Conservation (phyloP, 768 basidiomycete species). For the Boletus eberwhitei region DNA sequence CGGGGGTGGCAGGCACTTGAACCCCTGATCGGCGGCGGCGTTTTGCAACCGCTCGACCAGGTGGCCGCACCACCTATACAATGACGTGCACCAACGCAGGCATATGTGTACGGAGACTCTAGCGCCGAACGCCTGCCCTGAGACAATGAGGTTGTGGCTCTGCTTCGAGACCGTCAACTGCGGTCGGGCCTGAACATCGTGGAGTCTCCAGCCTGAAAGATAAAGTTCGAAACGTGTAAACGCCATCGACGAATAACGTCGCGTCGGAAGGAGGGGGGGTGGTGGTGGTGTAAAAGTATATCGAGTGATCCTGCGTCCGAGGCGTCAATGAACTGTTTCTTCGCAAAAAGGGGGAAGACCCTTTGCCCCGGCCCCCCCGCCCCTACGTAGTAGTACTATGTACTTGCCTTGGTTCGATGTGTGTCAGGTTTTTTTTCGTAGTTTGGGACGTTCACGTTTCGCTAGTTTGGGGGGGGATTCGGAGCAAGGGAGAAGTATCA, state of each 20-base stretch:
- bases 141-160: constrained; percentile 21
- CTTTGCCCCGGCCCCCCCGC: too few species aligned
- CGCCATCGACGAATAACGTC: constrained; percentile 9
- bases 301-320: not conserved
- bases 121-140: constrained; percentile 26
- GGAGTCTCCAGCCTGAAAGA: constrained; percentile 20
- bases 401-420: not conserved
- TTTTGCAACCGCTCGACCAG: constrained; percentile 2
- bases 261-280: not conserved
- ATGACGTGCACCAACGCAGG: constrained; percentile 25
- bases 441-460: not conserved
- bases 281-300: too few species aligned
- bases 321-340: not conserved
- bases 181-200: constrained; percentile 19
- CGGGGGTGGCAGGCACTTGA: not conserved
- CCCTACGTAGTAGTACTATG: not conserved
- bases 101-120: constrained; percentile 19
- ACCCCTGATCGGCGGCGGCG: not conserved
- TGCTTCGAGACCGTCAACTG: constrained; percentile 22
- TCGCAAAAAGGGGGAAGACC: not conserved
- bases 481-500: not conserved
- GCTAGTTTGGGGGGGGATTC: not conserved
- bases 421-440: not conserved
- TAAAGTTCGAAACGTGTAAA: constrained; percentile 27
- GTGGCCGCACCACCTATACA: constrained; percentile 12